Percentiles rank a stretch among this genome's conserved stretches.
Evolutionary conservation across 805 yeast genomes (phyloP).

Genomic region (Lipomyces sp.): DNA sequence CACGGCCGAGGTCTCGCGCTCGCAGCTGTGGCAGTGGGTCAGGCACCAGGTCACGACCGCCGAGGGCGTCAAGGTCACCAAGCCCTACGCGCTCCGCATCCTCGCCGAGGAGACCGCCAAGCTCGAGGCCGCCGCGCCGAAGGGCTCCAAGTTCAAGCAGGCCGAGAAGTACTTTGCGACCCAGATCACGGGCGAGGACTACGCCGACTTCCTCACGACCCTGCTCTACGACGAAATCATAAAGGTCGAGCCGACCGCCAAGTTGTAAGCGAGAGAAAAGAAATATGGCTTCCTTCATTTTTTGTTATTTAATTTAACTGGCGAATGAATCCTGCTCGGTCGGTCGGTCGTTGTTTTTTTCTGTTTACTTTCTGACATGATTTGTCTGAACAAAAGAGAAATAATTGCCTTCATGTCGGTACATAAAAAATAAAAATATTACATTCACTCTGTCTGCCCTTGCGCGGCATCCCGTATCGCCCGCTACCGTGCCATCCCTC

Average conservation of each 20-base stretch:
- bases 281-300: background rate
- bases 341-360: background rate
- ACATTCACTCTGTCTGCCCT: background rate
- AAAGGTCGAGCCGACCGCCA: constrained; percentile 11
- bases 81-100: constrained; percentile 49
- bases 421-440: background rate
- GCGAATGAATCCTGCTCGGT: background rate
- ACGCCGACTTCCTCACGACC: constrained; percentile 64
- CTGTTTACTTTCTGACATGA: background rate
- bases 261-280: constrained; percentile 11
- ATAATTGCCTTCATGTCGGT: background rate
- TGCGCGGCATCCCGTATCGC: too few species aligned
- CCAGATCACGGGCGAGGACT: constrained; percentile 61
- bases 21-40: constrained; percentile 74
- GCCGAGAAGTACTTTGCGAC: constrained; percentile 60
- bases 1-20: constrained; percentile 72
- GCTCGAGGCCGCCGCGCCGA: constrained; percentile 47
- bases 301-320: background rate
- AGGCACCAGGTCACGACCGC: constrained; percentile 57
- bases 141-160: constrained; percentile 49
- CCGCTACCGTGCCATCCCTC: too few species aligned
- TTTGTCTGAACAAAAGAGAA: too few species aligned
- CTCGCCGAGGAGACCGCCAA: constrained; percentile 56
- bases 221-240: constrained; percentile 27
- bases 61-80: constrained; percentile 53